Conservation (phyloP, 192 early-diverging fungal species). For the Rhizoclosmatium globosum region DNA sequence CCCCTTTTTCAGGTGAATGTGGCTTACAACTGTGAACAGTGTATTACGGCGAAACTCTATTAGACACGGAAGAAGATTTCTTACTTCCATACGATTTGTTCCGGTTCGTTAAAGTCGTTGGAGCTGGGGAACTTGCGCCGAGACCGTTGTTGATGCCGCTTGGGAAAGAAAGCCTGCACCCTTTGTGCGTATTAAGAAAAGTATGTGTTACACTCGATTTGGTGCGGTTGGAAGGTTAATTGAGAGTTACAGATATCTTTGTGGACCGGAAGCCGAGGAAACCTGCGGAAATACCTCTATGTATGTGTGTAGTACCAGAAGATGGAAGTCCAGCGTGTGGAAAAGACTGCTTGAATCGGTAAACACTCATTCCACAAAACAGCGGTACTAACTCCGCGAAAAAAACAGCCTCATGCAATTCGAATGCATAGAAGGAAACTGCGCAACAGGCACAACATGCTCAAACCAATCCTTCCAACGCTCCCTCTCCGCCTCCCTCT, state of each 20-base stretch:
- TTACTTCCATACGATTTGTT: conserved; percentile 71
- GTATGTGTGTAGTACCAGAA: conserved; percentile 65
- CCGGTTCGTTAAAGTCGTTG: conserved; percentile 29
- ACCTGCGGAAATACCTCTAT: conserved; percentile 57
- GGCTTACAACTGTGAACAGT: background rate
- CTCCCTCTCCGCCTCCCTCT: conserved; percentile 46
- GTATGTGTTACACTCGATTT: conserved; percentile 46
- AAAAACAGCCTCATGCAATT: conserved; percentile 43
- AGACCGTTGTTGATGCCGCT: background rate
- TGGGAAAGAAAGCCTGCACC: conserved; percentile 48
- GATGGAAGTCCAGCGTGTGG: conserved; percentile 64
- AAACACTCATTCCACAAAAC: background rate
- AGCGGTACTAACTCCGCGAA: background rate
- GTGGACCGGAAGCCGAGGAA: conserved; percentile 73
- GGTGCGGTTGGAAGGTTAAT: background rate
- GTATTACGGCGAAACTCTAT: conserved; percentile 65
- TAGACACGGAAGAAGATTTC: conserved; percentile 68
- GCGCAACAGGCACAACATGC: conserved; percentile 74
- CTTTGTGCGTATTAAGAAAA: conserved; percentile 63
- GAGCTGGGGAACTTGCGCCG: conserved; percentile 41
- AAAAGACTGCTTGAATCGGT: conserved; percentile 79
- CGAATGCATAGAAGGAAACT: conserved; percentile 73
- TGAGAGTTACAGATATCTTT: conserved; percentile 68
- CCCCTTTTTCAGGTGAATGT: no score
- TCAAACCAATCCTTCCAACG: conserved; percentile 80